Base-by-base conservation (phyloP, 257 asterid species). In the Mitragyna speciosa region DNA sequence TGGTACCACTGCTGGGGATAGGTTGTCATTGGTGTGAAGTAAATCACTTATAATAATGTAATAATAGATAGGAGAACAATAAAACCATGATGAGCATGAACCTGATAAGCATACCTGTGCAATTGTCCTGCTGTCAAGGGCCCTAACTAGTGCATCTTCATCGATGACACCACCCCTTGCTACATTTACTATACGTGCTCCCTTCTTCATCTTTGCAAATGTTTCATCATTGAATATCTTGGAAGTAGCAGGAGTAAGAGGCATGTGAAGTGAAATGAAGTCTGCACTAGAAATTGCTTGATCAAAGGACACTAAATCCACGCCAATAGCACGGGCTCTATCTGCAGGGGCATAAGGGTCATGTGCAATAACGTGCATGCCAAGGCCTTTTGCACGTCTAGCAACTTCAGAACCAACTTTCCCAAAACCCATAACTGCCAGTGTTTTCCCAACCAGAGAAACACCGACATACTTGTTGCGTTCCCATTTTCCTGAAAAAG, bases 271-370 rank as follows among this genome's bases (percentile, higher is more conserved):
- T 20, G 99, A 95, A 61, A 95, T 61, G 71, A 95, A 95, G 82
- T 95, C 90, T 1, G 99, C 98, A 9, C 93, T 88, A 28, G 94
- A 70, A 78, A 95, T 79, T 73, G 99, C 99, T 80, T 91, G 87
- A 81, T 95, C 97, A 48, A 95, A 94, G 30, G 96, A 87, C 31
- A 95, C 99, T 85, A 95, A 81, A 36, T 94, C 97, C 31, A 94
- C 98, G 12, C 99, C 99, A 58, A 89, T 78, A 20, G 99, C 99
- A 0, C 97, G 97, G 47, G 98, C 99, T 82, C 97, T 85, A 77
- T 95, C 99, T 66, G 99, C 97, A 15, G 99, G 98, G 71, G 99
- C 97, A 85, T 95, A 95, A 17, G 99, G 99, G 65, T 95, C 99
- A 28, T 95, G 99, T 33, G 99, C 96, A 73, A 95, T 86, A 12